A percentile compares a stretch with the other conserved stretches of the same genome.
Evolutionary conservation across 257 asterid genomes (phyloP).

Genomic region (Solanum habrochaites): DNA sequence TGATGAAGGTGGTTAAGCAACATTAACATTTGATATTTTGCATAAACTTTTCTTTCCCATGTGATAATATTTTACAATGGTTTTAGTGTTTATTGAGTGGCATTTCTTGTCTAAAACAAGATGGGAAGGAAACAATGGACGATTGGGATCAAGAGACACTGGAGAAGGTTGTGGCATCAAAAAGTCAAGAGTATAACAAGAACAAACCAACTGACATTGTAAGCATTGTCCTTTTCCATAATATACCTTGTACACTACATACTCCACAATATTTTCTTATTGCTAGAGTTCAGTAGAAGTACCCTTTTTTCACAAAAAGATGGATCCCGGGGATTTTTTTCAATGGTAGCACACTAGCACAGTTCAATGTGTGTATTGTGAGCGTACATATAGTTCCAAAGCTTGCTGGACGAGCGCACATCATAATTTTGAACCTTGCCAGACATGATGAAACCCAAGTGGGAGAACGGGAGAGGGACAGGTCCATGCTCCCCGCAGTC

Average conservation of each 20-base stretch:
- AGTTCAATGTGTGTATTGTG: neutral
- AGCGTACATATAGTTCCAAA: neutral
- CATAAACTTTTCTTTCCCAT: neutral
- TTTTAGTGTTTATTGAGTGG: neutral
- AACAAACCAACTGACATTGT: constrained; percentile 96
- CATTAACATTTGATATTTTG: neutral
- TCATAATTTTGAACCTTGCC: neutral
- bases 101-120: neutral
- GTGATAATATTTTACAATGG: neutral
- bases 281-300: neutral
- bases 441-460: neutral
- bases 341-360: neutral
- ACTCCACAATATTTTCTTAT: neutral
- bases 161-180: constrained; percentile 81
- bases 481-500: neutral
- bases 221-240: constrained; percentile 10
- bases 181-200: constrained; percentile 85
- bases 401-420: neutral
- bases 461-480: neutral
- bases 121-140: constrained; percentile 59
- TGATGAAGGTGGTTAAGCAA: constrained; percentile 33
- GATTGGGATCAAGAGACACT: constrained; percentile 90
- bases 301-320: neutral
- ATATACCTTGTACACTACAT: neutral
- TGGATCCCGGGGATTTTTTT: neutral